Conservation (phyloP, 2,329 filamentous ascomycete genomes). For the Berkeleyomyces basicola region DNA sequence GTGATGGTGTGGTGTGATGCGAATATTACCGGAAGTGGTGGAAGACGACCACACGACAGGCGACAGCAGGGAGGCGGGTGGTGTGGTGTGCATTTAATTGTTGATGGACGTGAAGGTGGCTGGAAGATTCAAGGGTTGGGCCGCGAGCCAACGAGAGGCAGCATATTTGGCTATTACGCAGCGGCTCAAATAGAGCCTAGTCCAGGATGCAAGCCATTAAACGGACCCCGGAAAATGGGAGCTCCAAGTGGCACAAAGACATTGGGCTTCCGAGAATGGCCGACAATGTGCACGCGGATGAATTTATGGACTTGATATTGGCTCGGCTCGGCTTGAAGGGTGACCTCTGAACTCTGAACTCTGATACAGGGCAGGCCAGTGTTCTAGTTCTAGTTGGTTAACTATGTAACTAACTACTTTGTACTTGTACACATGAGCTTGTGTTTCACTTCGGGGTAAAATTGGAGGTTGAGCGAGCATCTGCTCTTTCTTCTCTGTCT, state of each 20-base stretch:
- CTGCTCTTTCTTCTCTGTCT: background rate
- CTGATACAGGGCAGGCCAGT: background rate
- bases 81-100: no score
- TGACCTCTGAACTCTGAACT: background rate
- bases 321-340: background rate
- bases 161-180: background rate
- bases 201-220: background rate
- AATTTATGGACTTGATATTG: background rate
- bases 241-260: background rate
- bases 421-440: background rate
- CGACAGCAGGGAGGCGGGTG: background rate
- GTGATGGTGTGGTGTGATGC: background rate
- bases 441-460: background rate
- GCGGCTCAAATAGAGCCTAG: background rate
- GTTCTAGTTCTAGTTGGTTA: background rate
- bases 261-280: slow-evolving; percentile 13
- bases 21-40: background rate
- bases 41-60: background rate
- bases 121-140: background rate
- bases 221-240: background rate
- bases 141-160: background rate
- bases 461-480: background rate
- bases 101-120: background rate
- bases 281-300: slow-evolving; percentile 1
- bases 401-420: background rate